Conservation (phyloP, 352 stramenopile genomes). For the Bremia lactucae region DNA sequence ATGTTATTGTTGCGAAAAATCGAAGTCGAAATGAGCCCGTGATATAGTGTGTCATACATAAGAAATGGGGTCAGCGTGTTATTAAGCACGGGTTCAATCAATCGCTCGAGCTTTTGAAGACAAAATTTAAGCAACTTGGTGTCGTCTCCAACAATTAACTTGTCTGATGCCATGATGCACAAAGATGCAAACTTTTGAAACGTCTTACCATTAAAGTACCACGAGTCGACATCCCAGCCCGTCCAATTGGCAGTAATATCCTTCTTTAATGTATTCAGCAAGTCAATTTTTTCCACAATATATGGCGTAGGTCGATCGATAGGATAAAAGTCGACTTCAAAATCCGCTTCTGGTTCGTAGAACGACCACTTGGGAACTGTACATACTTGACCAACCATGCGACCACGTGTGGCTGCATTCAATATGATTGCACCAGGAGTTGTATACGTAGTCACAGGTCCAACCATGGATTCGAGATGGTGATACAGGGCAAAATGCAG, state of each 20-base stretch:
- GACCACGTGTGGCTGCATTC: slow-evolving; percentile 41
- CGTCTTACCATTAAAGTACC: slow-evolving; percentile 73
- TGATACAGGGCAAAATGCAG: slow-evolving; percentile 62
- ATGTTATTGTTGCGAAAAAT: slow-evolving; percentile 37
- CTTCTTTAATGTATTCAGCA: slow-evolving; percentile 28
- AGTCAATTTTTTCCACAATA: slow-evolving; percentile 30
- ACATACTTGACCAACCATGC: slow-evolving; percentile 36
- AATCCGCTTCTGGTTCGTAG: slow-evolving; percentile 32
- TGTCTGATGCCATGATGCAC: slow-evolving; percentile 55
- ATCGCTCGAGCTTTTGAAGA: slow-evolving; percentile 40
- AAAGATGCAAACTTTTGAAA: slow-evolving; percentile 76
- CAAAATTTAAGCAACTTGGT: slow-evolving; percentile 34
- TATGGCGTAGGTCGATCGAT: slow-evolving; percentile 16
- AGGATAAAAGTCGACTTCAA: slow-evolving; percentile 50
- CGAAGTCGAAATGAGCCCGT: slow-evolving; percentile 34
- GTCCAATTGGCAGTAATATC: slow-evolving; percentile 52
- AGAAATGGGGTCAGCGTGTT: slow-evolving; percentile 41
- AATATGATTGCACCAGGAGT: slow-evolving; percentile 25
- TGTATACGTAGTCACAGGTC: slow-evolving; percentile 5
- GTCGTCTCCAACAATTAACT: slow-evolving; percentile 32
- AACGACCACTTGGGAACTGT: slow-evolving; percentile 34
- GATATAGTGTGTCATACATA: slow-evolving; percentile 59
- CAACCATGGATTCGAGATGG: slow-evolving; percentile 37
- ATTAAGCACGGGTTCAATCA: slow-evolving; percentile 48
- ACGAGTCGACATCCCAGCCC: slow-evolving; percentile 29